Base-by-base conservation (phyloP, 192 early-diverging fungal species). In the Paraglomus brasilianum region DNA sequence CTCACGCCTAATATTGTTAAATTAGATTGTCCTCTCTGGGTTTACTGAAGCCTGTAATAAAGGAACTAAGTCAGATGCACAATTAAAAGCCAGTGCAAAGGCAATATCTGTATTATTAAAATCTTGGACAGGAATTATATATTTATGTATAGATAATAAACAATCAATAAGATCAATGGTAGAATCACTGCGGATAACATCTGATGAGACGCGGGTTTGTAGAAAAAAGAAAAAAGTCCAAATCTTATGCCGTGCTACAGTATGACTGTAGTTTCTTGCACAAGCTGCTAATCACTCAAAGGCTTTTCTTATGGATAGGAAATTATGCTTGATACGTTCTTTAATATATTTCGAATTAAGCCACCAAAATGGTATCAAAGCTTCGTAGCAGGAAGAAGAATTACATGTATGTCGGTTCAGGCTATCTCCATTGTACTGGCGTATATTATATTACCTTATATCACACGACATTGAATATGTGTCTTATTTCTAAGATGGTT, bases 311-410 rank as follows among this genome's bases (percentile, higher is more conserved):
- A 19, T 55, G 11, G 10, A 40, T 66, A 92, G 91, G 89, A 90
- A 83, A 78, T 93, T 22, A 71, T 93, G 13, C 74, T 94, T 46
- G 88, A 93, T 51, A 92, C 94, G 88, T 73, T 94, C 50, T 91
- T 90, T 71, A 85, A 89, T 22, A 85, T 94, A 19, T 90, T 94
- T 55, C 79, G 86, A 39, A 84, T 92, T 19, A 81, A 87, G 24
- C 74, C 86, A 45, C 89, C 90, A 4, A 85, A 71, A 76, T 71
- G 85, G 81, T 81, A 74, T 75, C 80, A 64, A 53, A 78, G 36
- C 59, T 84, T 72, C 62, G 77, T 73, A 66, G 77, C 57, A 46
- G 81, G 68, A 40, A 79, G 68, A 75, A 55, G 69, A 74, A 81
- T 84, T 71, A 78, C 77, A 45, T 22, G 69, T 76, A 71, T 74